These are phyloP conservation scores for Poterioochromonas sp. DNA, from an alignment of 352 stramenopile species.

Conservation along the genomic window DNA sequence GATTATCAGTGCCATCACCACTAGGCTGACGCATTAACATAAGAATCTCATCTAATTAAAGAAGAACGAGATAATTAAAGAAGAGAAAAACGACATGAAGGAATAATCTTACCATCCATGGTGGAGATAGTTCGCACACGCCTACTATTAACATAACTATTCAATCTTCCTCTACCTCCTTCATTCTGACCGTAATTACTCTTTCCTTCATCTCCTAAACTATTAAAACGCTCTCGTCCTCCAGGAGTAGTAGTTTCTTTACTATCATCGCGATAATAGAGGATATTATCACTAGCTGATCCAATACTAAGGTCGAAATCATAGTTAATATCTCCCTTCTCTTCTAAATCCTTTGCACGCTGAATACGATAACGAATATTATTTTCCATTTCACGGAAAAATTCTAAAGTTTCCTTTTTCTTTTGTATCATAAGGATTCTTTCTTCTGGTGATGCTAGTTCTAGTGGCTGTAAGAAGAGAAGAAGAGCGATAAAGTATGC, in stretches of 20 bases:
- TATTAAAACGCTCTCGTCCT: not conserved
- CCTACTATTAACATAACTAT: not conserved
- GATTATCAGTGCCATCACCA: not conserved
- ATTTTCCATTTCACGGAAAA: slow-evolving; percentile 89
- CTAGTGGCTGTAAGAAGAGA: slow-evolving; percentile 31
- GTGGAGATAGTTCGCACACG: slow-evolving; percentile 35
- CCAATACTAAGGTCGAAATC: too few relatives aligned
- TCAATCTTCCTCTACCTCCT: not conserved
- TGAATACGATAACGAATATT: slow-evolving; percentile 79
- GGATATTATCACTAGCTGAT: not conserved
- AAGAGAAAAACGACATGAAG: too few relatives aligned
- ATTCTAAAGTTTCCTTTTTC: slow-evolving; percentile 59
- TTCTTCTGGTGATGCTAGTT: slow-evolving; percentile 36
- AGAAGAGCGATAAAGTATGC: not conserved
- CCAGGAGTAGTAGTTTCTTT: not conserved
- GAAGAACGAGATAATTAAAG: too few relatives aligned
- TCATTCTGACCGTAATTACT: not conserved
- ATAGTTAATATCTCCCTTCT: not conserved
- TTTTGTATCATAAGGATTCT: slow-evolving; percentile 40
- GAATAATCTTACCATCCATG: slow-evolving; percentile 34
- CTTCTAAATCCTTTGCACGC: slow-evolving; percentile 7
- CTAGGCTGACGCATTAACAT: not conserved
- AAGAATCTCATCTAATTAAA: slow-evolving; percentile 15
- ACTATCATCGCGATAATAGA: not conserved
- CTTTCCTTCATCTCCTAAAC: not conserved